These are phyloP conservation scores for Pulveroboletus sp. DNA, from an alignment of 768 basidiomycete species.

Conservation along the genomic window DNA sequence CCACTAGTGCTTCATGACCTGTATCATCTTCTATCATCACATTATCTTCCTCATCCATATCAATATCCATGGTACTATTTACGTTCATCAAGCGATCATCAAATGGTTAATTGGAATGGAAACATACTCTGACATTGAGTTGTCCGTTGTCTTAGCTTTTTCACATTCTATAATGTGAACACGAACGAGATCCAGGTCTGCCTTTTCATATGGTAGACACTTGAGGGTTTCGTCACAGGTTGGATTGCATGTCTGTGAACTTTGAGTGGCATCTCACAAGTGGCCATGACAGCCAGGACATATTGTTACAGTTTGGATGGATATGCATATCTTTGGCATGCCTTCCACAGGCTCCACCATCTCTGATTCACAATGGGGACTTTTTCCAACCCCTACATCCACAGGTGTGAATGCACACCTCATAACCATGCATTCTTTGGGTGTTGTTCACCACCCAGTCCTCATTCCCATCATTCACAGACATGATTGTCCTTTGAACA, in stretches of 20 bases:
- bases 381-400: not conserved
- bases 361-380: not conserved
- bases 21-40: no score
- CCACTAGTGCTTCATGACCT: not conserved
- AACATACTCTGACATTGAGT: no score
- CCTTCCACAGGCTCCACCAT: not conserved
- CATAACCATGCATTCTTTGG: no score
- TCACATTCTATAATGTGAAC: not conserved
- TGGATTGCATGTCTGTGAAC: not conserved
- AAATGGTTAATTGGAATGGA: no score
- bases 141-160: no score
- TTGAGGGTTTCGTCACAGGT: not conserved
- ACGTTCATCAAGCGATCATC: not conserved
- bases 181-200: not conserved
- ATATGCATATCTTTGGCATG: not conserved
- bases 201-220: not conserved
- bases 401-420: not conserved
- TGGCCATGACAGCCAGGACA: not conserved
- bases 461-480: no score
- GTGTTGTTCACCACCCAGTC: no score
- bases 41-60: not conserved
- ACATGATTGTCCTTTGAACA: no score
- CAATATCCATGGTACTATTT: not conserved
- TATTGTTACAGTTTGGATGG: not conserved
- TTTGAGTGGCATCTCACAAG: not conserved